Conservation (phyloP, 192 early-diverging fungal genomes). For the Jimgerdemannia flammicorona region DNA sequence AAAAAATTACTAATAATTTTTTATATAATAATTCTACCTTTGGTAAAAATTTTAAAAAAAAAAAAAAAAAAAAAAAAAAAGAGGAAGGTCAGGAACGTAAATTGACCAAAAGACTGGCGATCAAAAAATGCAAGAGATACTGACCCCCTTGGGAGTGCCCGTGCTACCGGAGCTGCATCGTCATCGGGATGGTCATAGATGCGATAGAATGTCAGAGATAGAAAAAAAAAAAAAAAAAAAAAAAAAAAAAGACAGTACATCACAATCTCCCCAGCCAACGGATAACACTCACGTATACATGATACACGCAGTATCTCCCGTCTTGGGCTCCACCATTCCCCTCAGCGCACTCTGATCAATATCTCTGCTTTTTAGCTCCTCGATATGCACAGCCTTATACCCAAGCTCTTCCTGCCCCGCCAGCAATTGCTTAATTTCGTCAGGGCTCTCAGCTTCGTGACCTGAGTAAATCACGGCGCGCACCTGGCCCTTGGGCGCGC, state of each 20-base stretch:
- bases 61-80: no score
- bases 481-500: conserved; percentile 29
- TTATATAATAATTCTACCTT: no score
- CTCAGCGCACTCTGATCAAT: conserved; percentile 17
- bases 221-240: no score
- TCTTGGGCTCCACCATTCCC: conserved; percentile 28
- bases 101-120: no score
- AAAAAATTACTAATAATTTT: no score
- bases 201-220: no score
- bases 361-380: conserved; percentile 46
- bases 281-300: conserved; percentile 44
- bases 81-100: no score
- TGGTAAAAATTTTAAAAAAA: no score
- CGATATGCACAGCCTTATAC: conserved; percentile 30
- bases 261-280: background rate
- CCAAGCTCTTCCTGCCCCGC: background rate
- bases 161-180: conserved; percentile 54
- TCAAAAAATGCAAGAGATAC: background rate
- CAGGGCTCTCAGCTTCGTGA: conserved; percentile 19
- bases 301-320: conserved; percentile 50
- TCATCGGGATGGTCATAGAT: background rate
- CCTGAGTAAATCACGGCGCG: conserved; percentile 62
- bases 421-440: background rate
- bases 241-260: no score
- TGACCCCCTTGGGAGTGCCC: conserved; percentile 72